These are phyloP conservation scores for Cyberlindnera veronae DNA, from an alignment of 805 yeast genomes.

Conservation along the genomic window DNA sequence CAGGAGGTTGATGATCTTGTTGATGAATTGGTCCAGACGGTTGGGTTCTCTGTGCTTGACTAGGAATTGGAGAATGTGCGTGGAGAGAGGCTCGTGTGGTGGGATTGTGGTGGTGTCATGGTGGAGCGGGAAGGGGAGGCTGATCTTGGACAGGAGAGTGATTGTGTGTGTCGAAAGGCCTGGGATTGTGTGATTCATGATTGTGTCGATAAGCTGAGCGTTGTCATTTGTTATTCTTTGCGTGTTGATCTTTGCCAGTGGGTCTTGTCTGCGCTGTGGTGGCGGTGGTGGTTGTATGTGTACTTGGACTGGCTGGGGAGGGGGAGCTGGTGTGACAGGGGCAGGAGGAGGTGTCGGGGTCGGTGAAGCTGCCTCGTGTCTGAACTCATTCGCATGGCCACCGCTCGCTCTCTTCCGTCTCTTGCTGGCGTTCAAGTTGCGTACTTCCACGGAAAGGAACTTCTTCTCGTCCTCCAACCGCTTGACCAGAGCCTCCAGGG, in stretches of 20 bases:
- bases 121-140: slow-evolving; percentile 8
- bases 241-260: slow-evolving; percentile 10
- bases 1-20: slow-evolving; percentile 38
- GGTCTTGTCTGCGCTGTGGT: not conserved
- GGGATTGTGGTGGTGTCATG: slow-evolving; percentile 26
- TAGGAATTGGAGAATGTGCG: slow-evolving; percentile 39
- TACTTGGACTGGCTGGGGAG: no score
- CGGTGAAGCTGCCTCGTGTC: not conserved
- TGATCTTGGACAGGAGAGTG: slow-evolving; percentile 32
- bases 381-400: no score
- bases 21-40: slow-evolving; percentile 47
- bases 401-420: slow-evolving; percentile 15
- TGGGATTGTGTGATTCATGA: slow-evolving; percentile 33
- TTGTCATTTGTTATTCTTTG: slow-evolving; percentile 32
- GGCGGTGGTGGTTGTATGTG: slow-evolving; percentile 6
- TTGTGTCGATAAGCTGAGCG: slow-evolving; percentile 33
- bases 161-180: slow-evolving; percentile 34
- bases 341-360: slow-evolving; percentile 3
- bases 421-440: slow-evolving; percentile 27
- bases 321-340: slow-evolving; percentile 11
- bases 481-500: slow-evolving; percentile 39
- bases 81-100: slow-evolving; percentile 32
- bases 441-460: slow-evolving; percentile 49
- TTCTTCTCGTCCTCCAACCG: slow-evolving; percentile 51
- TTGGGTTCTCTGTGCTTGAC: slow-evolving; percentile 38